phyloP scores from a whole-genome alignment of 805 yeast species.

The Yarrowia bubula region DNA sequence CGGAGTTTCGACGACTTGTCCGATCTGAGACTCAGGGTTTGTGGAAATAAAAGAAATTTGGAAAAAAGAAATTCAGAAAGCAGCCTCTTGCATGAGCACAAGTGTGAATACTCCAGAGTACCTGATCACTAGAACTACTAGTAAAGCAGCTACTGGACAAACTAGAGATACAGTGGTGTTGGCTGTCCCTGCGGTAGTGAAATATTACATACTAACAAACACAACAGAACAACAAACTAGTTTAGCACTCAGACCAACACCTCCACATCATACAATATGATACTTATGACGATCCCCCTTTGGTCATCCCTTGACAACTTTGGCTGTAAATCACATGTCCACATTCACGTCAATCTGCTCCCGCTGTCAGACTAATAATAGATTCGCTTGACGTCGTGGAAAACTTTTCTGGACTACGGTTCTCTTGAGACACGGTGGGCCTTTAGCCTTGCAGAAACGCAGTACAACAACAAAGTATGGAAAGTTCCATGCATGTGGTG shows the following conservation, averaged over 20 bases:
- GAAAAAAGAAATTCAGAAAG: neutral
- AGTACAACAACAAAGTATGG: neutral
- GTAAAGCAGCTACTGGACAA: too few relatives aligned
- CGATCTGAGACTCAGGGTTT: slow-evolving; percentile 2
- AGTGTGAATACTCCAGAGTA: neutral
- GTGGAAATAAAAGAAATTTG: too few relatives aligned
- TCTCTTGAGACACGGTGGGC: slow-evolving; percentile 7
- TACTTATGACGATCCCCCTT: neutral
- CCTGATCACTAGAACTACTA: too few relatives aligned
- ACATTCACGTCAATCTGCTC: neutral
- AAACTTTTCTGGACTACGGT: neutral
- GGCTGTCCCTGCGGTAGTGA: too few relatives aligned
- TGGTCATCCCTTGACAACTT: too few relatives aligned
- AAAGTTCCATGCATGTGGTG: neutral
- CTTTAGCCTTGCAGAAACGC: slow-evolving; percentile 1
- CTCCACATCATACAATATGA: neutral
- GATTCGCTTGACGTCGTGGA: neutral
- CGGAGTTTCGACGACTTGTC: too few relatives aligned
- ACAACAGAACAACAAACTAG: too few relatives aligned
- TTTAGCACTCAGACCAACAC: too few relatives aligned
- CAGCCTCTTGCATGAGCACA: neutral
- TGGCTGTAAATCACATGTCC: neutral
- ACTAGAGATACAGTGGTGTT: too few relatives aligned
- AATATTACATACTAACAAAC: too few relatives aligned
- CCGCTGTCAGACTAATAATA: slow-evolving; percentile 6